Evolutionary conservation across 2,329 filamentous ascomycete genomes (phyloP).

Genomic region (Diaporthe eres): DNA sequence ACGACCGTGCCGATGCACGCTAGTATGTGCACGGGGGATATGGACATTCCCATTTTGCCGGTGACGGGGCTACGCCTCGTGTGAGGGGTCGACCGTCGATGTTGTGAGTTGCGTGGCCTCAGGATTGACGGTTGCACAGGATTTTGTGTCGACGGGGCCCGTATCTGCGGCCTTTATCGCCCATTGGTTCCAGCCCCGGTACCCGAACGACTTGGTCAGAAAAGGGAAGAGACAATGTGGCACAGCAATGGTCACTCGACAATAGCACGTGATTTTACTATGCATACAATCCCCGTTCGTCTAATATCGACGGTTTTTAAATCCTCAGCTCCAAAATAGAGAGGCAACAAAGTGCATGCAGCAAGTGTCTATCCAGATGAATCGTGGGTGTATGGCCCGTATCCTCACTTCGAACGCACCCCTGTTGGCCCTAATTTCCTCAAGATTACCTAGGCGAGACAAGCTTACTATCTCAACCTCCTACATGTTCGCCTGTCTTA

Average conservation of each 20-base stretch:
- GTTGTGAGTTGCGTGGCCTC: not conserved
- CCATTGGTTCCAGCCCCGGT: not conserved
- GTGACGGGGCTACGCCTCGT: too few species aligned
- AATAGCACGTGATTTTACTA: not conserved
- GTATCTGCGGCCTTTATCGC: not conserved
- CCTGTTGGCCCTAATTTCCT: not conserved
- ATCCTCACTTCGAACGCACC: not conserved
- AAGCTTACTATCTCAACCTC: not conserved
- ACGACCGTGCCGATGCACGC: slow-evolving; percentile 44
- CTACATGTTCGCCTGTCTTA: too few species aligned
- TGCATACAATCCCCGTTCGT: not conserved
- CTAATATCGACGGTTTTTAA: not conserved
- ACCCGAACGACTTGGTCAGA: not conserved
- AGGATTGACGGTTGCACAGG: not conserved
- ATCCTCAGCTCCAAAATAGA: not conserved
- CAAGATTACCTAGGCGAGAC: not conserved
- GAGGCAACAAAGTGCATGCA: not conserved
- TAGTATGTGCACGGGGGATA: slow-evolving; percentile 16
- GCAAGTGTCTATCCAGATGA: not conserved
- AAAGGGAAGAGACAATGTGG: not conserved
- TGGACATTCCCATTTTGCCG: not conserved
- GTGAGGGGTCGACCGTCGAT: not conserved
- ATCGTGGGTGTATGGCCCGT: not conserved
- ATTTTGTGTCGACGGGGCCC: not conserved
- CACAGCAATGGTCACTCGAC: not conserved